Base-by-base conservation (phyloP, 345 rosid genomes). In the Sonneratia caseolaris region DNA sequence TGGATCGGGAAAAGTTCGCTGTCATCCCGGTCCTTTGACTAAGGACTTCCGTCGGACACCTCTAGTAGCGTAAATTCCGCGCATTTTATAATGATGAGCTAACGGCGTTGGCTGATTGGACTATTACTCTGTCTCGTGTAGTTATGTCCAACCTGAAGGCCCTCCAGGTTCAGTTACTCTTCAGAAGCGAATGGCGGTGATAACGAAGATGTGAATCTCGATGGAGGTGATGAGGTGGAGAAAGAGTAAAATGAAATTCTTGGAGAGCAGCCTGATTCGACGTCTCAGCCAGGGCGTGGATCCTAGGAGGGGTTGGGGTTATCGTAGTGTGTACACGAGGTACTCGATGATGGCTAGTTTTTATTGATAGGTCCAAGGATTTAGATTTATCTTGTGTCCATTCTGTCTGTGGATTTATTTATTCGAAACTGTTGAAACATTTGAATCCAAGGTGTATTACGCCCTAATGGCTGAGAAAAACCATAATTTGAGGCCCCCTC, bases 231-330 rank as follows among this genome's bases (percentile, higher is more conserved):
- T n/a, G 37, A 56, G 9, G 27, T 56, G 4, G 86, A 79, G 37
- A 81, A 80, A 53, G 89, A 80, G 13, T 71, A 81, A 70, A 88
- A 81, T 65, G 87, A 78, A 49, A 42, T 64, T 78, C 62, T 78
- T 21, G 75, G 79, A 4, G 76, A 76, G 8, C 91, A 79, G 82
- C 84, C 80, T 42, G 96, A 85, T 79, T 75, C 81, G 57, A 77
- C 74, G 66, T 88, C 87, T 71, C 99, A 89, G n/a, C 32, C 32
- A 27, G 32, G 89, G 93, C 35, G 99, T 95, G 69, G 89, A 89
- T 83, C 99, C 97, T 11, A 80, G 77, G 74, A 92, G 81, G 76
- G 99, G 99, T 62, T 95, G 97, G 97, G 87, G 82, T n/a, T 90
- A 78, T 70, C 97, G 97, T 51, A 97, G 99, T 71, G 99, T 95